Evolutionary conservation across 75 land plant genomes (phyloP).

Genomic region (Cryptomeria japonica): DNA sequence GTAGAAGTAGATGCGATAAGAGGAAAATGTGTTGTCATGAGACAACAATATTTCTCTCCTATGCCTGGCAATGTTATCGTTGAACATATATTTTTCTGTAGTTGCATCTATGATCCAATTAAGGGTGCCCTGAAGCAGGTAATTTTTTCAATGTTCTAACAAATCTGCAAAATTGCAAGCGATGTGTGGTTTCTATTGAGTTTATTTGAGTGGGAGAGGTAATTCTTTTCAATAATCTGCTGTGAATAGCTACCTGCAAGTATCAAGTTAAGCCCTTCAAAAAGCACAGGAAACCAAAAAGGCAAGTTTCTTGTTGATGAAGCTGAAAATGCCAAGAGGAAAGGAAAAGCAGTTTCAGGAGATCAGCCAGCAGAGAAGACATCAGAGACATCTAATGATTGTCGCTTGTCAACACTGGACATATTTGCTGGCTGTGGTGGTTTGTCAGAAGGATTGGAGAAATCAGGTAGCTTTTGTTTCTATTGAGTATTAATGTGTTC

Average conservation of each 20-base stretch:
- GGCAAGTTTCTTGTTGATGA: slow-evolving; percentile 40
- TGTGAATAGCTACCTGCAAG: slow-evolving; percentile 77
- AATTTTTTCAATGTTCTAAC: not conserved
- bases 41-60: slow-evolving; percentile 48
- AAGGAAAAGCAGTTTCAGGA: slow-evolving; percentile 50
- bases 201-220: not conserved
- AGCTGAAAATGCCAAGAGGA: slow-evolving; percentile 55
- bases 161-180: not conserved
- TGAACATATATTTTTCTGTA: slow-evolving; percentile 82
- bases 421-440: slow-evolving; percentile 99
- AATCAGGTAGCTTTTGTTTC: slow-evolving; percentile 60
- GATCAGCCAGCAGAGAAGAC: slow-evolving; percentile 19
- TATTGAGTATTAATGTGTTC: not conserved
- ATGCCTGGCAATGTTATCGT: slow-evolving; percentile 41
- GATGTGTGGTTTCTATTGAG: not conserved
- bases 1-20: slow-evolving; percentile 46
- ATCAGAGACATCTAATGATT: slow-evolving; percentile 16
- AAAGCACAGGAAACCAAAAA: slow-evolving; percentile 16
- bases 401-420: slow-evolving; percentile 71
- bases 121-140: slow-evolving; percentile 90
- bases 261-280: slow-evolving; percentile 42
- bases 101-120: slow-evolving; percentile 78
- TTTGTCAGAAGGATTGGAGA: slow-evolving; percentile 85
- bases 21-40: slow-evolving; percentile 85
- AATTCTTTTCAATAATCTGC: not conserved